Conservation (phyloP, 768 basidiomycete genomes). For the Leccinellum albellum region DNA sequence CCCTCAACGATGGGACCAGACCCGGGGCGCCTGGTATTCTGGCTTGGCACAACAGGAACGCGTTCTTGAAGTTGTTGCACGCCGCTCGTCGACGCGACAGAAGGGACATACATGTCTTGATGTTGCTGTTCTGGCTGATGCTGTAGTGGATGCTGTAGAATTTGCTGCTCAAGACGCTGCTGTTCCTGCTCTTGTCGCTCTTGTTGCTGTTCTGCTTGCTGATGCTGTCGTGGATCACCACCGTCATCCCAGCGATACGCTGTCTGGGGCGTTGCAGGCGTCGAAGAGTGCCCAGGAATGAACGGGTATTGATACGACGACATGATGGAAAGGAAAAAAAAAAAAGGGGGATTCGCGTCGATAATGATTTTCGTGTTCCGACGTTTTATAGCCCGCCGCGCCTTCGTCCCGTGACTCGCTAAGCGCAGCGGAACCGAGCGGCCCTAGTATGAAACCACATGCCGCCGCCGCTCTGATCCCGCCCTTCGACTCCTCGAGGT, state of each 20-base stretch:
- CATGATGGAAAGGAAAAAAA: conserved; percentile 35
- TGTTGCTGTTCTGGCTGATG: conserved; percentile 30
- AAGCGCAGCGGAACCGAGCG: neutral
- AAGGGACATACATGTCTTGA: conserved; percentile 22
- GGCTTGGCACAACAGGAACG: conserved; percentile 30
- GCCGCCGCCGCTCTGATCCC: neutral
- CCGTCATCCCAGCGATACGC: conserved; percentile 42
- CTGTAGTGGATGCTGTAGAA: conserved; percentile 37
- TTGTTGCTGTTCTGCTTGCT: neutral
- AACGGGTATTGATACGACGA: conserved; percentile 50
- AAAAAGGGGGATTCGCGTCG: conserved; percentile 22
- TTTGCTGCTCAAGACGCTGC: conserved; percentile 35
- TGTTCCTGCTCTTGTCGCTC: conserved; percentile 33
- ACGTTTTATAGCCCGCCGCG: conserved; percentile 30
- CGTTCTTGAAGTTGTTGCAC: conserved; percentile 25
- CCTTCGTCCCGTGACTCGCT: conserved; percentile 24
- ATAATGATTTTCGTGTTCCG: conserved; percentile 15
- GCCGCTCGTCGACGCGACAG: conserved; percentile 8
- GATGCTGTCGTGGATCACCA: conserved; percentile 24
- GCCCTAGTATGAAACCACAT: conserved; percentile 10
- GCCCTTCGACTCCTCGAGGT: too few relatives aligned
- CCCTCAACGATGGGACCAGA: conserved; percentile 19
- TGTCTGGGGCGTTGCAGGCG: conserved; percentile 45
- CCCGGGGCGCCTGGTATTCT: conserved; percentile 18
- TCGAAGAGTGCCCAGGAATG: conserved; percentile 45